Evolutionary conservation across 805 yeast species (phyloP).

Genomic region (Wickerhamomyces tratensis): DNA sequence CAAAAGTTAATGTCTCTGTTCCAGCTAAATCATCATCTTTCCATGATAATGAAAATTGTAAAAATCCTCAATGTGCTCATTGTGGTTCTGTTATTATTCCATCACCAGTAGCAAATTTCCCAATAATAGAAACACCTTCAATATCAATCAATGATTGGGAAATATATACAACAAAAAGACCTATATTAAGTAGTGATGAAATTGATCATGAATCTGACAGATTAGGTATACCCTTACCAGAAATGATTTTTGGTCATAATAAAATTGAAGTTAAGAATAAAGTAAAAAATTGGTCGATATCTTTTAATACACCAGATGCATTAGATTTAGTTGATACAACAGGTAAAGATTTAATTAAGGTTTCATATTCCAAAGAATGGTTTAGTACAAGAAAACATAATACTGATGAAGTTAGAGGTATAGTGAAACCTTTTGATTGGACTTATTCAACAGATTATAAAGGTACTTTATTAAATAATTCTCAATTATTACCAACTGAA

Average conservation of each 20-base stretch:
- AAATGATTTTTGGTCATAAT: conserved; percentile 93
- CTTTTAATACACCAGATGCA: conserved; percentile 75
- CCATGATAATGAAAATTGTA: conserved; percentile 21
- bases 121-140: conserved; percentile 58
- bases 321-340: conserved; percentile 46
- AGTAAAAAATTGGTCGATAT: conserved; percentile 34
- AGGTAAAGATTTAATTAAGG: conserved; percentile 47
- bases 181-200: conserved; percentile 68
- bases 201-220: conserved; percentile 52
- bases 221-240: conserved; percentile 81
- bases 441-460: conserved; percentile 77
- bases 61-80: conserved; percentile 41
- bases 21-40: conserved; percentile 12
- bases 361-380: conserved; percentile 88
- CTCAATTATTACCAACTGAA: conserved; percentile 9
- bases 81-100: conserved; percentile 77
- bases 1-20: neutral
- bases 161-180: conserved; percentile 59
- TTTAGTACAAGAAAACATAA: conserved; percentile 23
- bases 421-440: conserved; percentile 90
- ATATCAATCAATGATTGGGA: conserved; percentile 69
- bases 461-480: conserved; percentile 37
- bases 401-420: conserved; percentile 39
- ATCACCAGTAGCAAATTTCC: conserved; percentile 57
- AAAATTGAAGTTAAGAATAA: conserved; percentile 41